A percentile compares a stretch with the other conserved stretches of the same genome.
Conservation (phyloP, 805 yeast species). For the Pichia kluyveri region DNA sequence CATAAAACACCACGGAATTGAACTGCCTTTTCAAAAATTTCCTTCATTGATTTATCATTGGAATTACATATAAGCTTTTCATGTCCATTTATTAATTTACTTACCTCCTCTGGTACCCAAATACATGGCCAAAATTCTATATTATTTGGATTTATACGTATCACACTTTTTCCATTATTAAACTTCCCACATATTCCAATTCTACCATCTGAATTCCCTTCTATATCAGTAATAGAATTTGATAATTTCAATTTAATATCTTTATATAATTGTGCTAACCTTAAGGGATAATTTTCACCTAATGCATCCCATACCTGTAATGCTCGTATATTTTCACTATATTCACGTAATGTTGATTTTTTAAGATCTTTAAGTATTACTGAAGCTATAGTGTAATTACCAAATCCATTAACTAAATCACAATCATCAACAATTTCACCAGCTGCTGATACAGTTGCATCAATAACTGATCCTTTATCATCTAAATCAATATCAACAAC, state of each 20-base stretch:
- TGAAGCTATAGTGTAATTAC: slow-evolving; percentile 8
- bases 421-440: slow-evolving; percentile 17
- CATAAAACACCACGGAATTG: not conserved
- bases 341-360: slow-evolving; percentile 1
- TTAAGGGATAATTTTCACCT: not conserved
- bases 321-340: not conserved
- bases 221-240: not conserved
- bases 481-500: slow-evolving; percentile 29
- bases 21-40: slow-evolving; percentile 7
- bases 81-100: slow-evolving; percentile 1
- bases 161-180: not conserved
- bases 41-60: slow-evolving; percentile 18
- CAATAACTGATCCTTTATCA: not conserved
- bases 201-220: slow-evolving; percentile 7
- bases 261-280: not conserved
- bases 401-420: slow-evolving; percentile 20
- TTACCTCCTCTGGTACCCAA: slow-evolving; percentile 25
- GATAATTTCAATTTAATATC: not conserved
- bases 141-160: slow-evolving; percentile 8
- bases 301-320: not conserved
- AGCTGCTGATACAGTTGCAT: slow-evolving; percentile 26
- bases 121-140: slow-evolving; percentile 25
- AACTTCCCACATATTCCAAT: slow-evolving; percentile 5
- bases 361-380: not conserved
- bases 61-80: slow-evolving; percentile 15